Evolutionary conservation across 1,284 basidiomycete species (phyloP).

Genomic region (Flammula alnicola): DNA sequence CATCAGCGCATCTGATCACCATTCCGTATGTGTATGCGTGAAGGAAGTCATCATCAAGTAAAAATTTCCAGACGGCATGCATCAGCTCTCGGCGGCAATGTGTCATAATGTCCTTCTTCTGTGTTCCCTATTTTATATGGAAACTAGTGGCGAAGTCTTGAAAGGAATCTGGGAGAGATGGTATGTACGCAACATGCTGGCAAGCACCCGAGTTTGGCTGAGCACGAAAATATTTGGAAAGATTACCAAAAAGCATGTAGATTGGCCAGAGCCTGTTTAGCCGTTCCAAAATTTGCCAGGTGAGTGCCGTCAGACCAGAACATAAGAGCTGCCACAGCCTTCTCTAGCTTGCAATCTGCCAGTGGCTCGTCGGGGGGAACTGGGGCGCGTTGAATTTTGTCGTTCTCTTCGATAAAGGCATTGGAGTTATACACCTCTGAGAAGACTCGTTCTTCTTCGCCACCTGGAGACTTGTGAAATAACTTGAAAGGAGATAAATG

Average conservation of each 20-base stretch:
- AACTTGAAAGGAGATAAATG: conserved; percentile 36
- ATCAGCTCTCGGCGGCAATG: conserved; percentile 36
- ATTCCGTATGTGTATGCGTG: conserved; percentile 35
- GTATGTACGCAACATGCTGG: conserved; percentile 30
- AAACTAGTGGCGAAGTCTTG: conserved; percentile 25
- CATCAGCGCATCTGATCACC: conserved; percentile 33
- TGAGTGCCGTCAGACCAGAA: conserved; percentile 41
- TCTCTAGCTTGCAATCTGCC: conserved; percentile 30
- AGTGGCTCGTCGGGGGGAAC: conserved; percentile 19
- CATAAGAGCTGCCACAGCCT: conserved; percentile 34
- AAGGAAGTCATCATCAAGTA: conserved; percentile 30
- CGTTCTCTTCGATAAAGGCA: conserved; percentile 33
- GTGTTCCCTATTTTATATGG: neutral
- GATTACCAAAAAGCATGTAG: conserved; percentile 34
- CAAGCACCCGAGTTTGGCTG: conserved; percentile 23
- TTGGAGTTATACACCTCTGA: conserved; percentile 37
- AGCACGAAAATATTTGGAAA: conserved; percentile 34
- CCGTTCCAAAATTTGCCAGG: conserved; percentile 38
- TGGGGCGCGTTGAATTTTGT: conserved; percentile 24
- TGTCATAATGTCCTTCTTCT: conserved; percentile 7
- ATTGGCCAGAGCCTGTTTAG: conserved; percentile 38
- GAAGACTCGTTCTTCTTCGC: conserved; percentile 25
- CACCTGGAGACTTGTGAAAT: conserved; percentile 24
- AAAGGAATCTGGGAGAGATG: conserved; percentile 21
- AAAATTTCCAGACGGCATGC: conserved; percentile 32